These are phyloP conservation scores for Diaporthe sp. DNA, from an alignment of 2,329 filamentous ascomycete species.

Conservation along the genomic window DNA sequence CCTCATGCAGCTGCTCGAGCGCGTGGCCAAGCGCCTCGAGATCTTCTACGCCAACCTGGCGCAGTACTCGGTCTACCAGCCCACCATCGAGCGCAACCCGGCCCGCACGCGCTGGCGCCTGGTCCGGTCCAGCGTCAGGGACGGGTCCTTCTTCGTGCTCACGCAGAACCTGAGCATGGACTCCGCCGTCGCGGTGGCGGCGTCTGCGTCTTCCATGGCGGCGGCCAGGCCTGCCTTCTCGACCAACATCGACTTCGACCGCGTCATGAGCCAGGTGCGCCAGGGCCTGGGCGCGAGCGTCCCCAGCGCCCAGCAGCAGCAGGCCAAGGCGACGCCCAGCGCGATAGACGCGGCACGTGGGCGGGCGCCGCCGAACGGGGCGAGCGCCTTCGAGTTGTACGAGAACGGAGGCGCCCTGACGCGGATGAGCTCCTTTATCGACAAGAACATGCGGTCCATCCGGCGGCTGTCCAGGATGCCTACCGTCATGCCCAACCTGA, in stretches of 20 bases:
- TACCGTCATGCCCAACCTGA: constrained; percentile 49
- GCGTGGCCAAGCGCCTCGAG: constrained; percentile 65
- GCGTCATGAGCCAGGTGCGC: constrained; percentile 58
- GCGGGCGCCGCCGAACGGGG: constrained; percentile 49
- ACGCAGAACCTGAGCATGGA: constrained; percentile 53
- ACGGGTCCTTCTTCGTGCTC: constrained; percentile 66
- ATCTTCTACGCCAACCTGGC: constrained; percentile 66
- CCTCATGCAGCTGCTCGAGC: constrained; percentile 65
- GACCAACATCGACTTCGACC: constrained; percentile 59
- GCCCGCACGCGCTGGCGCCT: constrained; percentile 66
- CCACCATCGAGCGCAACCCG: constrained; percentile 65
- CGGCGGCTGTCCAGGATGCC: constrained; percentile 58
- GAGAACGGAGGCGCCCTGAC: constrained; percentile 58
- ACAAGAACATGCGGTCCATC: constrained; percentile 58
- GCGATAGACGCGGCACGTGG: constrained; percentile 57
- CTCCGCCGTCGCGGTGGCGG: constrained; percentile 43
- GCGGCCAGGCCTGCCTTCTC: constrained; percentile 40
- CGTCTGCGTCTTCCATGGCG: constrained; percentile 43
- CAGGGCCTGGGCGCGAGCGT: constrained; percentile 47
- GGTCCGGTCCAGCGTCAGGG: constrained; percentile 60
- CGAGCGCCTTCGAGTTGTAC: constrained; percentile 56
- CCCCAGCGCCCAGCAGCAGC: constrained; percentile 42
- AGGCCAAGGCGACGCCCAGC: constrained; percentile 51
- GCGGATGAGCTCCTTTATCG: constrained; percentile 60
- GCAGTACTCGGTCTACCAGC: constrained; percentile 63